Evolutionary conservation across 2,329 filamentous ascomycete genomes (phyloP).

Genomic region (Fusarium irregulare): DNA sequence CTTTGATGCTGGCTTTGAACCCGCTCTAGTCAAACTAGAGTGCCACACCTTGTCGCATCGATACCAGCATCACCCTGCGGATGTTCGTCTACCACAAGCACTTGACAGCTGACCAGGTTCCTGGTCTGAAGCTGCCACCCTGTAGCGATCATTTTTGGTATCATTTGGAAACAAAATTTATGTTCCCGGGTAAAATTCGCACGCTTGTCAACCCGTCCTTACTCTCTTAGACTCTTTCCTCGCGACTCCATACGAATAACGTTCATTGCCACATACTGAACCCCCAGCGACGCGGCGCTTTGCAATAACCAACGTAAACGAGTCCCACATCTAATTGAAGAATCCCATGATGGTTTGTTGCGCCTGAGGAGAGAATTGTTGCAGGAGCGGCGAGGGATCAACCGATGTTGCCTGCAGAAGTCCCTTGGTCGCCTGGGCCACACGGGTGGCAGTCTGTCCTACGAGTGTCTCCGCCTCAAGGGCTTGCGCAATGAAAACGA

Average conservation of each 20-base stretch:
- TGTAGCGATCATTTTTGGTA: conserved; percentile 37
- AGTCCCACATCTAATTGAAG: conserved; percentile 68
- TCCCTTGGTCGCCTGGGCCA: conserved; percentile 81
- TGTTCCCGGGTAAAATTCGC: conserved; percentile 38
- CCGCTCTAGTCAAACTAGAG: conserved; percentile 5
- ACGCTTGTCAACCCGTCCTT: conserved; percentile 32
- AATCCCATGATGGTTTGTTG: conserved; percentile 83
- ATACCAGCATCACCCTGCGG: conserved; percentile 18
- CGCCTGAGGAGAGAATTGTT: conserved; percentile 80
- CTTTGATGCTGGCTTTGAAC: conserved; percentile 13
- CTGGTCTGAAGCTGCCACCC: conserved; percentile 26
- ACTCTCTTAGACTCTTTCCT: conserved; percentile 18
- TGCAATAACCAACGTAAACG: conserved; percentile 9
- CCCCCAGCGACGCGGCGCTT: conserved; percentile 5
- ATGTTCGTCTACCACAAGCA: conserved; percentile 19
- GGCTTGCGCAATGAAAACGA: conserved; percentile 86
- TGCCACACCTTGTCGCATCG: conserved; percentile 9
- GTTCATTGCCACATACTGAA: conserved; percentile 5
- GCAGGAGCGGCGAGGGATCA: conserved; percentile 80
- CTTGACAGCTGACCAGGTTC: conserved; percentile 20
- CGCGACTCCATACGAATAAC: conserved; percentile 25
- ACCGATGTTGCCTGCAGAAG: conserved; percentile 79
- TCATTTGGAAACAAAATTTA: conserved; percentile 40
- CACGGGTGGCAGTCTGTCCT: conserved; percentile 81
- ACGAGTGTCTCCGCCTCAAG: conserved; percentile 91